Conservation (phyloP, 305 asterid genomes). For the Withania somnifera region DNA sequence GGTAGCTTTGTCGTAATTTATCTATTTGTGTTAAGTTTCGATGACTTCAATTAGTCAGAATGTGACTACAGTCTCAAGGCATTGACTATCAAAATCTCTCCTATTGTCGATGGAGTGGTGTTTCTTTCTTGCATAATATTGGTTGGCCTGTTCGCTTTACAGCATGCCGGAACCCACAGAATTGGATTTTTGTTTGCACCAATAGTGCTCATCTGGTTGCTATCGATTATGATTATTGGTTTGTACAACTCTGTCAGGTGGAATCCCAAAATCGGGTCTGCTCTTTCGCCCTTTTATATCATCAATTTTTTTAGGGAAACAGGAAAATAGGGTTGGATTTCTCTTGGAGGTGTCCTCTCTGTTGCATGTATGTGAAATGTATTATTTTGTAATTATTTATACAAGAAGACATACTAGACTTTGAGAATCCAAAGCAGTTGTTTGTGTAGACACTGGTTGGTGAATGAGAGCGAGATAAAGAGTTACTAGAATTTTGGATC, state of each 20-base stretch:
- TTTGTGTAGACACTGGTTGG: not conserved
- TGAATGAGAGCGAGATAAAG: not conserved
- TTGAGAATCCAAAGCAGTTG: not conserved
- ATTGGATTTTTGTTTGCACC: slow-evolving; percentile 94
- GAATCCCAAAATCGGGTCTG: slow-evolving; percentile 71
- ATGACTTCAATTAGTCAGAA: not conserved
- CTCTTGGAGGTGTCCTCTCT: slow-evolving; percentile 91
- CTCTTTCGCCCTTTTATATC: slow-evolving; percentile 85
- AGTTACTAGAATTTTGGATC: not conserved
- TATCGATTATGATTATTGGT: slow-evolving; percentile 67
- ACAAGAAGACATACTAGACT: not conserved
- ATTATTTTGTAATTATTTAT: not conserved
- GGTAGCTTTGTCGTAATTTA: not conserved
- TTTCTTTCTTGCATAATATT: slow-evolving; percentile 57
- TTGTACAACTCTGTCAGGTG: slow-evolving; percentile 58
- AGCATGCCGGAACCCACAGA: slow-evolving; percentile 87
- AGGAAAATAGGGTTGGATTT: slow-evolving; percentile 86
- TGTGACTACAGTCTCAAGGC: not conserved
- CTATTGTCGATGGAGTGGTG: slow-evolving; percentile 45
- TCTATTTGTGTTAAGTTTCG: not conserved
- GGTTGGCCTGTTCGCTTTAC: slow-evolving; percentile 92
- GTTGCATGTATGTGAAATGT: slow-evolving; percentile 56
- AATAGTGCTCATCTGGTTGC: slow-evolving; percentile 71
- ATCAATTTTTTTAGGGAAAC: slow-evolving; percentile 53
- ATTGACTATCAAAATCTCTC: not conserved